Conservation (phyloP, 208 protist genomes). For the Acanthamoeba culbertsoni region DNA sequence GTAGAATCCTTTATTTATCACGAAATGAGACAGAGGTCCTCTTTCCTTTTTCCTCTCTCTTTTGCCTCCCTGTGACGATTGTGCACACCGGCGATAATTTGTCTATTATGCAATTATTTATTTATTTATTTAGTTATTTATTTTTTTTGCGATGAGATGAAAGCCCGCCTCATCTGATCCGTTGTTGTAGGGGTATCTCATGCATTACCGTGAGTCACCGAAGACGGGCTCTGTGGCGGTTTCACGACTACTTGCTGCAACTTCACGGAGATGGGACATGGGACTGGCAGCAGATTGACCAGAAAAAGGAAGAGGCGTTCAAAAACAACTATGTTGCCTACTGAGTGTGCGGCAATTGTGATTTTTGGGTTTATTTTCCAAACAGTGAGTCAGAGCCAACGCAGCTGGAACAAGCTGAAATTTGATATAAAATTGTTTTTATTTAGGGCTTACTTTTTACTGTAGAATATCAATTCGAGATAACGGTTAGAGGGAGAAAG, state of each 20-base stretch:
- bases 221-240: background rate
- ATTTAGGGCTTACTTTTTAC: background rate
- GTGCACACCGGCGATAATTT: no score
- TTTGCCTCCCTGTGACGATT: background rate
- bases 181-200: background rate
- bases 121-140: no score
- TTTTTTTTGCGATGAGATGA: background rate
- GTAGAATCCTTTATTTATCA: constrained; percentile 74
- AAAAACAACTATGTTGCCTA: background rate
- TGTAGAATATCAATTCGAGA: background rate
- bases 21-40: background rate
- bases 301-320: background rate
- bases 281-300: background rate
- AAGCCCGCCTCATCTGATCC: background rate
- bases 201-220: background rate
- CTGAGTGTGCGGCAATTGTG: background rate
- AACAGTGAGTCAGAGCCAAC: no score
- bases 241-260: background rate
- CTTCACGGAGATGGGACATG: background rate
- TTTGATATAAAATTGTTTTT: background rate
- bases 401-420: background rate
- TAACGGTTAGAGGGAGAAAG: background rate
- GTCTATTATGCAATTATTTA: no score
- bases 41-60: background rate
- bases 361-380: background rate